phyloP scores from a whole-genome alignment of 2,329 filamentous ascomycete species.

The Aspergillus melleus region DNA sequence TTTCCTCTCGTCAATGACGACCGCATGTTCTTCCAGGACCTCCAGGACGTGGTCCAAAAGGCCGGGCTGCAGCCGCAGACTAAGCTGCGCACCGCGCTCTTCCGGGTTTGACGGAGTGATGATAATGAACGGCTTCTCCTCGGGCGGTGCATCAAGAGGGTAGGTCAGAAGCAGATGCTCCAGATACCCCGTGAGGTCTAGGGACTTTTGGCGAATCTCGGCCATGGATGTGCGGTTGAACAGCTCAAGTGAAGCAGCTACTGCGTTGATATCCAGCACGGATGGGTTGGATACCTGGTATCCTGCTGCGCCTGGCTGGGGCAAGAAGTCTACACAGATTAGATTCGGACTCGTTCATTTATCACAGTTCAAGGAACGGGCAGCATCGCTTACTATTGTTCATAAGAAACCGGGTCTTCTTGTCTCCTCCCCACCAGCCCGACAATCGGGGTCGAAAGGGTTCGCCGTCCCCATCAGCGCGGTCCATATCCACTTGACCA shows the following conservation, averaged over 20 bases:
- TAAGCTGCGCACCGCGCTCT: constrained; percentile 76
- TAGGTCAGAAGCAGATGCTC: constrained; percentile 61
- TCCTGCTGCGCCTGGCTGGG: constrained; percentile 74
- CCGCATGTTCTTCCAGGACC: constrained; percentile 65
- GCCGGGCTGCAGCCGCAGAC: constrained; percentile 66
- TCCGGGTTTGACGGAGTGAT: constrained; percentile 69
- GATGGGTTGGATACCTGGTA: constrained; percentile 86
- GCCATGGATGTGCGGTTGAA: constrained; percentile 72
- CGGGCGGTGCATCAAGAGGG: constrained; percentile 27
- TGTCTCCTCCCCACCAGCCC: constrained; percentile 88
- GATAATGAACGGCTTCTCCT: constrained; percentile 54
- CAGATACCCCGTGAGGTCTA: constrained; percentile 74
- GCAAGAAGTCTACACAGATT: constrained; percentile 59
- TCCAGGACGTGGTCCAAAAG: constrained; percentile 68
- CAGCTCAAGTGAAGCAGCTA: constrained; percentile 70
- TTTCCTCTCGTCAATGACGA: constrained; percentile 79
- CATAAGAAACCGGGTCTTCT: constrained; percentile 77
- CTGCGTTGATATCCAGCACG: constrained; percentile 73
- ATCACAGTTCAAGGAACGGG: too few species aligned
- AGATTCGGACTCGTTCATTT: neutral
- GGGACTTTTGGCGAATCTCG: constrained; percentile 67
- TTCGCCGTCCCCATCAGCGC: constrained; percentile 38
- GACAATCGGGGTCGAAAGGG: constrained; percentile 66
- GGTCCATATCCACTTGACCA: constrained; percentile 46
- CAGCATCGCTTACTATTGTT: constrained; percentile 56